Base-by-base conservation (phyloP, 2,329 filamentous ascomycete genomes). In the Intubia oerlemansii region DNA sequence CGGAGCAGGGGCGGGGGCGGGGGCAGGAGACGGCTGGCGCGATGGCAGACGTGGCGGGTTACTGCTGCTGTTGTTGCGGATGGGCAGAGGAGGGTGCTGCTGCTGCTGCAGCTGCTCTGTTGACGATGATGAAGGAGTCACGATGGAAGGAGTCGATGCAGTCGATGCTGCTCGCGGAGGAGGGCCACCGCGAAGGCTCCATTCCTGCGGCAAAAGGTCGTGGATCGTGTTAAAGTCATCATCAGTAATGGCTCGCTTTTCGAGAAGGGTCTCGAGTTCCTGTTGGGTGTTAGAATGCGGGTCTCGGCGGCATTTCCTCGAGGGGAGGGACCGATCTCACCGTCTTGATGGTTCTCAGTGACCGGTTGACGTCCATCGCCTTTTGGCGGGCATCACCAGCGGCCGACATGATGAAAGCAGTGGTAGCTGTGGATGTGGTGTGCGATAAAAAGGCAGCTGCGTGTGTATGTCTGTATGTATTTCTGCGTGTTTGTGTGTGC, bases 301-400 rank as follows among this genome's bases (percentile, higher is more conserved):
- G 8, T 6, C 17, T 25, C 13, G 28, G 24, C 14, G 8, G 10
- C 26, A 3, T 14, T 5, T 15, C 5, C 18, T 5, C 20, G n/a
- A n/a, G n/a, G n/a, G n/a, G n/a, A 22, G 13, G 3, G 10, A 15
- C 9, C 9, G 13, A 10, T 12, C 42, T 32, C 57, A 82, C 81
- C 45, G 75, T 81, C 56, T 81, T 84, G 57, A 92, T 84, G 44
- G 68, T 75, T 39, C 81, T 74, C 46, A 91, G 68, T 46, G 80
- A 84, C 54, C 81, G 69, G 57, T 85, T 88, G 53, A 74, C 69
- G 63, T 67, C 64, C 38, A 69, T 67, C 44, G 66, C 62, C 37
- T 55, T 56, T 43, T 68, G 63, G 39, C 64, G 63, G 7, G 30
- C 24, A 11, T 37, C 35, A 23, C 26, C 29, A 28, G 25, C 8